These are phyloP conservation scores for Athelia sp. DNA, from an alignment of 1,284 basidiomycete genomes.

Conservation along the genomic window DNA sequence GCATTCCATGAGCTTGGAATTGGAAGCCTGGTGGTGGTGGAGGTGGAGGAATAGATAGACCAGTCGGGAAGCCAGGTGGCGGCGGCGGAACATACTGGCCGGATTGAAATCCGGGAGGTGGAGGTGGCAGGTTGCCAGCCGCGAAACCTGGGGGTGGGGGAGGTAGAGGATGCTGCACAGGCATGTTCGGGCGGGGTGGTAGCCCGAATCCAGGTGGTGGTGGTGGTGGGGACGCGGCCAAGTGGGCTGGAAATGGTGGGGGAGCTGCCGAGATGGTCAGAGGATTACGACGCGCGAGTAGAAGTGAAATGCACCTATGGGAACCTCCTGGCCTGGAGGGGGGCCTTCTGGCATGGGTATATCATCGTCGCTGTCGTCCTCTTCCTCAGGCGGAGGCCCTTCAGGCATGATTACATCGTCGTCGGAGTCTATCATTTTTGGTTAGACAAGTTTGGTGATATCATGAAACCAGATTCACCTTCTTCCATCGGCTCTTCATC, in stretches of 20 bases:
- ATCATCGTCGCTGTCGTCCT: constrained; percentile 65
- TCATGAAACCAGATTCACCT: constrained; percentile 22
- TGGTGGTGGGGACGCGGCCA: constrained; percentile 9
- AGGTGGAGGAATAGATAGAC: constrained; percentile 4
- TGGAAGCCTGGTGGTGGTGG: constrained; percentile 24
- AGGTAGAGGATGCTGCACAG: constrained; percentile 17
- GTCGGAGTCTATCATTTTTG: constrained; percentile 22
- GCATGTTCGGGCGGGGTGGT: too few species aligned
- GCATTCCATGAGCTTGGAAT: constrained; percentile 22
- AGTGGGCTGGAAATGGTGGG: constrained; percentile 7
- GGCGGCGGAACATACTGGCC: constrained; percentile 6
- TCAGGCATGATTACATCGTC: constrained; percentile 69
- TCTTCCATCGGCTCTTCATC: constrained; percentile 46
- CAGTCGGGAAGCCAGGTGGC: constrained; percentile 10
- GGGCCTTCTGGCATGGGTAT: constrained; percentile 85
- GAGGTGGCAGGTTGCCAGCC: constrained; percentile 11
- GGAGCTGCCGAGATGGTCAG: neutral
- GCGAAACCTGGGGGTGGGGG: constrained; percentile 26
- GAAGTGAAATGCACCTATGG: constrained; percentile 15
- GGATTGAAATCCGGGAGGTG: constrained; percentile 16
- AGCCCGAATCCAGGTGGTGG: constrained; percentile 20
- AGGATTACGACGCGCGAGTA: neutral
- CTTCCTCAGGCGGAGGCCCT: constrained; percentile 64
- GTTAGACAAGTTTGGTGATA: neutral
- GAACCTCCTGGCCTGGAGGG: constrained; percentile 42